Evolutionary conservation across 768 basidiomycete species (phyloP), one percentile per base, ranked within the genome.

Genomic region (Leccinum fibrillosum): DNA sequence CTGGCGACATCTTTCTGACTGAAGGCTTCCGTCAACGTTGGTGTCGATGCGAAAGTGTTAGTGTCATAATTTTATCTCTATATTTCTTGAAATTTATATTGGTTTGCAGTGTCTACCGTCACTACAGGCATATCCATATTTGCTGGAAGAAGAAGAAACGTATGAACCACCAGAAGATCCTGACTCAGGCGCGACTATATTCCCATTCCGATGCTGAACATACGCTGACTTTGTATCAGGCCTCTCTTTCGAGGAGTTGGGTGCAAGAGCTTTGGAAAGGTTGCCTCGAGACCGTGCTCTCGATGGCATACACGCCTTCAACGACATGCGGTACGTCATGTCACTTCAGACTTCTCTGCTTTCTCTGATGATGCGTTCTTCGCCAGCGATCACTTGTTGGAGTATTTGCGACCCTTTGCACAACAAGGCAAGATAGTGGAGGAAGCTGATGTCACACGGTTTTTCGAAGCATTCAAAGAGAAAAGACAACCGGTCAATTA

Each of bases 121-220:
- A 7, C 73, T 92, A 44, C 73, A 81, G 64, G 70, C 73, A 15
- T 74, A 82, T 64, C 77, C 82, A 26, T 92, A 80, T 71, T 75
- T 93, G 23, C 71, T 90, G 11, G 80, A 88, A 61, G 89, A 89
- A 69, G 92, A 93, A 61, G 89, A 90, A 44, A 90, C 86, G 0
- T 93, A 90, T 60, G 88, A 91, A 67, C 90, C 89, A 1, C 92
- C 91, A 4, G 86, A 90, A 65, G 92, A 93, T 71, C 91, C 92
- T 10, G 92, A 94, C 68, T 90, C 86, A 60, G 85, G 91, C 86
- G 58, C n/a, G 59, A 35, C 51, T 2, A 11, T 44, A 8, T 37
- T 4, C 21, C 42, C 4, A 2, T 28, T 23, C 10, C 5, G 5
- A 45, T 49, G 17, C 4, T 4, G n/a, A 11, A 32, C 35, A 13